These are phyloP conservation scores for Acacia pycnantha DNA, from an alignment of 331 rosid species.

Conservation along the genomic window DNA sequence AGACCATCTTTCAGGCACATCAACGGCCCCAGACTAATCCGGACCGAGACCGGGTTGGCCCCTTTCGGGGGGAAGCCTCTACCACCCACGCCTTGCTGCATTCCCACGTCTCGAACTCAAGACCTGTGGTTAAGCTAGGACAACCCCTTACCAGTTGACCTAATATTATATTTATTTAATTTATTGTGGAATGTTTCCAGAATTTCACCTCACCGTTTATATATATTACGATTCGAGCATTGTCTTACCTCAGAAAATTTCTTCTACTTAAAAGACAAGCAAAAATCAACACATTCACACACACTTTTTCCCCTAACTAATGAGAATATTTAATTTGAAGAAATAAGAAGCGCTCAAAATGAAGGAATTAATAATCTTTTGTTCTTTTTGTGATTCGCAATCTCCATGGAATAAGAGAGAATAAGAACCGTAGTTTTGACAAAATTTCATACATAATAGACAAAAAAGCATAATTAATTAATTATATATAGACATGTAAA, in stretches of 20 bases:
- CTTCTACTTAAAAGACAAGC: not conserved
- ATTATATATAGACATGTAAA: constrained; percentile 14
- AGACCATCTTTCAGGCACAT: too few species aligned
- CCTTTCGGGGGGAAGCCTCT: too few species aligned
- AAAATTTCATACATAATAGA: not conserved
- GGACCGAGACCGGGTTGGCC: too few species aligned
- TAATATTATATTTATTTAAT: not conserved
- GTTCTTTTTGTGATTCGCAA: constrained; percentile 25
- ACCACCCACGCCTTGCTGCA: too few species aligned
- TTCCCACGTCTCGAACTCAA: too few species aligned
- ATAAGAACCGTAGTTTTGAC: constrained; percentile 32
- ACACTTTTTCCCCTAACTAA: not conserved
- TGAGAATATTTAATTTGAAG: constrained; percentile 31
- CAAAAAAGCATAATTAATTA: not conserved
- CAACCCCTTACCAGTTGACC: too few species aligned
- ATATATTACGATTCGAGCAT: not conserved
- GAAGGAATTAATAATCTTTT: constrained; percentile 34
- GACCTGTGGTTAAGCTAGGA: too few species aligned
- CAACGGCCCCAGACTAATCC: too few species aligned
- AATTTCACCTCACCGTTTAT: not conserved
- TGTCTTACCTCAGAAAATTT: not conserved
- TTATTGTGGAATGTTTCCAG: not conserved
- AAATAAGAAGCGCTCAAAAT: not conserved
- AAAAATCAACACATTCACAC: not conserved
- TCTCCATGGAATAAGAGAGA: constrained; percentile 28